Evolutionary conservation across 2,329 filamentous ascomycete genomes (phyloP).

Genomic region (Gnomoniopsis smithogilvyi): DNA sequence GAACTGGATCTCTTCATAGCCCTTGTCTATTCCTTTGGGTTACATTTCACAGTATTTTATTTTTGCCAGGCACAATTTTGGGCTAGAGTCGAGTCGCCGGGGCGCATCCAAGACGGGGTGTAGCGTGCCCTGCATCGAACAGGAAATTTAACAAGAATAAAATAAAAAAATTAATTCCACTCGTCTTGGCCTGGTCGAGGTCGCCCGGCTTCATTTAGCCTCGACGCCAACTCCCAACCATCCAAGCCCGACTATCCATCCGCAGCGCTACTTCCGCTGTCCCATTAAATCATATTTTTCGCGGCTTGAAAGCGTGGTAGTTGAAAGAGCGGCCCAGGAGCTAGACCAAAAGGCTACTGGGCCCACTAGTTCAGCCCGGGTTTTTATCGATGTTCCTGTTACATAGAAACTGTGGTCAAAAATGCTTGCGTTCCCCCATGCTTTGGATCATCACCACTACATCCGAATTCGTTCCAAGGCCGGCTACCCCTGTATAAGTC

Average conservation of each 20-base stretch:
- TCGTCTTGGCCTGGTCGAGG: neutral
- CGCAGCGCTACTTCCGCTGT: neutral
- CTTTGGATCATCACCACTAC: slow-evolving; percentile 8
- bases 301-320: neutral
- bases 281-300: too few relatives aligned
- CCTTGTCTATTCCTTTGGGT: too few relatives aligned
- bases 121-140: too few relatives aligned
- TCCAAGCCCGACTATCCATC: neutral
- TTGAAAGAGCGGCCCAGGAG: neutral
- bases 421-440: neutral
- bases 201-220: neutral
- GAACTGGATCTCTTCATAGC: neutral
- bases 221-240: neutral
- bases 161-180: too few relatives aligned
- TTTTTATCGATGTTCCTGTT: slow-evolving; percentile 5
- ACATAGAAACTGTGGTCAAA: too few relatives aligned
- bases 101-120: too few relatives aligned
- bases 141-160: too few relatives aligned
- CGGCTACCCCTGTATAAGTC: slow-evolving; percentile 15
- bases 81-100: too few relatives aligned
- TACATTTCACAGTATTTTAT: neutral
- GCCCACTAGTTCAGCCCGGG: slow-evolving; percentile 4
- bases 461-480: slow-evolving; percentile 3
- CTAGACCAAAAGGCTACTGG: neutral
- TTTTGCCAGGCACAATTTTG: too few relatives aligned